These are phyloP conservation scores for Epichloe glyceriae DNA, from an alignment of 2,329 filamentous ascomycete species.

Conservation along the genomic window DNA sequence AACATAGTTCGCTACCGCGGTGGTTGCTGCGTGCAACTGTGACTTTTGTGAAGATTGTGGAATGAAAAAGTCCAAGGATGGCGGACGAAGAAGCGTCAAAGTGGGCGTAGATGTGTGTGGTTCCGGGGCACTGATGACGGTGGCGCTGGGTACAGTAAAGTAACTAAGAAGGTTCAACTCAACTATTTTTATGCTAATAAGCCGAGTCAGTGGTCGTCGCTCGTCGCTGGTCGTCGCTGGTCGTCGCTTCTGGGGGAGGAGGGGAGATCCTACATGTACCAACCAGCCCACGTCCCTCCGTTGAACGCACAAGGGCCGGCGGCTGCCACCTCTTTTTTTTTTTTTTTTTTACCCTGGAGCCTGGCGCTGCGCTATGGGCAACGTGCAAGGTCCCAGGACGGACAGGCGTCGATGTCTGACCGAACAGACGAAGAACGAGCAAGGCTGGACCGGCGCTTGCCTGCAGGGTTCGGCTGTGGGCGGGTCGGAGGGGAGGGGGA, in stretches of 20 bases:
- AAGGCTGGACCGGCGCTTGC: slow-evolving; percentile 7
- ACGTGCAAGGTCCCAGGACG: neutral
- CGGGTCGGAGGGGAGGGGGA: slow-evolving; percentile 3
- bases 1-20: slow-evolving; percentile 40
- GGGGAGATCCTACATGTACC: neutral
- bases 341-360: neutral
- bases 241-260: neutral
- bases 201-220: slow-evolving; percentile 5
- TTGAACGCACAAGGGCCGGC: neutral
- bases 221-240: neutral
- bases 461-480: slow-evolving; percentile 7
- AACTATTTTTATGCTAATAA: neutral
- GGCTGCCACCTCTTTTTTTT: neutral
- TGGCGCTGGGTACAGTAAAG: neutral
- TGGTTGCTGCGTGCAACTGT: neutral
- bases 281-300: neutral
- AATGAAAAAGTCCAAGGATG: slow-evolving; percentile 1
- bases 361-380: slow-evolving; percentile 1
- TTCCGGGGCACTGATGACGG: slow-evolving; percentile 2
- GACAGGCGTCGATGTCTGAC: neutral
- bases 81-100: neutral
- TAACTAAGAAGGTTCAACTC: neutral
- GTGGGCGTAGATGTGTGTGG: slow-evolving; percentile 4
- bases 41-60: slow-evolving; percentile 1
- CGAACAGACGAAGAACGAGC: slow-evolving; percentile 1